These are phyloP conservation scores for Coprinopsis cinerea DNA, from an alignment of 768 basidiomycete genomes.

Conservation along the genomic window DNA sequence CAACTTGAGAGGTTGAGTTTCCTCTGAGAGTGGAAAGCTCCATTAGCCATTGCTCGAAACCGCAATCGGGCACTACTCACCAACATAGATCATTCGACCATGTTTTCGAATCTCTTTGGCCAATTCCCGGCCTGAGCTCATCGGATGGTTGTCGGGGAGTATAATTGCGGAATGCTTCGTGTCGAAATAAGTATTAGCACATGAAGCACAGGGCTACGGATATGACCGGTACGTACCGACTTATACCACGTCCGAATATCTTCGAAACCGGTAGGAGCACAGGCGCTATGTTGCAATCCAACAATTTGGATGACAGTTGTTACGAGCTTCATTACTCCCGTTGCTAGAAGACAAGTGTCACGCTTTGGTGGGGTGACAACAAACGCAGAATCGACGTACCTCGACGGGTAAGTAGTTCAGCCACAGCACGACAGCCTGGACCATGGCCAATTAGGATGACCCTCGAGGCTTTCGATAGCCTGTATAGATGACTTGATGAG, in stretches of 20 bases:
- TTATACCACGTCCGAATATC: conserved; percentile 69
- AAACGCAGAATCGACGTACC: conserved; percentile 42
- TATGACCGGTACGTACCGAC: conserved; percentile 48
- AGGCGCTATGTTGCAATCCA: conserved; percentile 53
- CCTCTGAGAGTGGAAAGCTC: conserved; percentile 36
- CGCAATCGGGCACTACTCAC: conserved; percentile 30
- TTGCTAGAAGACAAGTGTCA: conserved; percentile 25
- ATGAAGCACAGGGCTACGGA: too few species aligned
- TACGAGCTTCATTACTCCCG: conserved; percentile 55
- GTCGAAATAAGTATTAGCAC: conserved; percentile 1
- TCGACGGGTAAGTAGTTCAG: conserved; percentile 67
- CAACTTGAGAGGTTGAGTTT: conserved; percentile 71
- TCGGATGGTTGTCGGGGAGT: conserved; percentile 57
- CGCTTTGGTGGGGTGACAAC: conserved; percentile 7
- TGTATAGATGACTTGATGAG: conserved; percentile 23
- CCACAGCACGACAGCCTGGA: conserved; percentile 69
- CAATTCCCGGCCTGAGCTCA: conserved; percentile 35
- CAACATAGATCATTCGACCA: conserved; percentile 56
- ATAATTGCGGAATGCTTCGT: conserved; percentile 66
- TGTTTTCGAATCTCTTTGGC: conserved; percentile 51
- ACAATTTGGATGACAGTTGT: conserved; percentile 76
- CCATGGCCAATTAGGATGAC: conserved; percentile 88
- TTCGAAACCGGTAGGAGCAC: conserved; percentile 42
- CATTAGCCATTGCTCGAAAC: not conserved
- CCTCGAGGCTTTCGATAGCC: conserved; percentile 64